These are phyloP conservation scores for Platanthera zijinensis DNA, from an alignment of 106 monocot genomes.

Conservation along the genomic window DNA sequence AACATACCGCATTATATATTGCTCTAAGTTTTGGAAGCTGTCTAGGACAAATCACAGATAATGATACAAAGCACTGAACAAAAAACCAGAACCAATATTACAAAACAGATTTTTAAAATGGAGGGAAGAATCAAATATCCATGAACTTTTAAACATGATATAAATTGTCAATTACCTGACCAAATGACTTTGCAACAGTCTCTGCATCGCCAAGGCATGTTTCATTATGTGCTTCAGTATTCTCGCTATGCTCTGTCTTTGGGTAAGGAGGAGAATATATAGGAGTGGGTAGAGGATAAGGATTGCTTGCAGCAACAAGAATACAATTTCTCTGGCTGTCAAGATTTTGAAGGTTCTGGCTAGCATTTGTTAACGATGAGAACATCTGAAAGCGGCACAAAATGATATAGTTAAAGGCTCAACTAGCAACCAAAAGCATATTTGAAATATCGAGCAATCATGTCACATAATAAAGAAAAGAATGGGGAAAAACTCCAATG, in stretches of 20 bases:
- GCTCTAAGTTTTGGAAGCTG: conserved; percentile 76
- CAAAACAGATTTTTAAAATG: conserved; percentile 1
- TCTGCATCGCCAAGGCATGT: conserved; percentile 84
- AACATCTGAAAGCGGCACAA: conserved; percentile 45
- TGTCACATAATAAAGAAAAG: background rate
- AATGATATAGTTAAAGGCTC: conserved; percentile 4
- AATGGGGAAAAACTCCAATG: background rate
- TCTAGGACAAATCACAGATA: conserved; percentile 90
- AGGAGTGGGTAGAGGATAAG: conserved; percentile 78
- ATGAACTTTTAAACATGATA: background rate
- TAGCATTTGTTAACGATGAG: conserved; percentile 18
- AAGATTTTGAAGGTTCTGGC: conserved; percentile 51
- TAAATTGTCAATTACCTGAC: conserved; percentile 41
- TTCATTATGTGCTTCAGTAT: conserved; percentile 31
- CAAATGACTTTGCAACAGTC: conserved; percentile 79
- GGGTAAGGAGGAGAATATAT: conserved; percentile 37
- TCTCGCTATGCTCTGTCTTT: conserved; percentile 41
- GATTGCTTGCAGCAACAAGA: conserved; percentile 91
- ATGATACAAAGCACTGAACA: conserved; percentile 58
- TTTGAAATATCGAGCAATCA: background rate
- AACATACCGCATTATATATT: conserved; percentile 82
- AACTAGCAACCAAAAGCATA: conserved; percentile 4
- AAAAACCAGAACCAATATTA: conserved; percentile 2
- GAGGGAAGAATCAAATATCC: background rate
- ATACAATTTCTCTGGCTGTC: conserved; percentile 83